Conservation (phyloP, 768 basidiomycete genomes). For the Lactifluus pinguis region DNA sequence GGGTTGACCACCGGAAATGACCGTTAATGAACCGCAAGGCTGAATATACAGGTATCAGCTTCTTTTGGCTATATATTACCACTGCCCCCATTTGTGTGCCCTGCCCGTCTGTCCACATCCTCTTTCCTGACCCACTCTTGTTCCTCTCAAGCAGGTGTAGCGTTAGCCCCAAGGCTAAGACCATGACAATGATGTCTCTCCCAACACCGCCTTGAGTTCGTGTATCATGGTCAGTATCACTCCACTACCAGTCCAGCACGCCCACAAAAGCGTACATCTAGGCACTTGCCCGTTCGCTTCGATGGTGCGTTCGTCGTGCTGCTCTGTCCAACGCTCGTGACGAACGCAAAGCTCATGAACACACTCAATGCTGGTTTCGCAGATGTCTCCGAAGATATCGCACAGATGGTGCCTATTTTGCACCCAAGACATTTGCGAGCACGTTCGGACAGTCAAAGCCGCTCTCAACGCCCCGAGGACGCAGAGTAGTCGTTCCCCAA, state of each 20-base stretch:
- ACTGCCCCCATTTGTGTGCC: no score
- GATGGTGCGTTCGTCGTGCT: no score
- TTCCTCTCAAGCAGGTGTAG: no score
- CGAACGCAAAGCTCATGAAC: no score
- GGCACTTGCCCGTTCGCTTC: conserved; percentile 43
- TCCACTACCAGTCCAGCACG: conserved; percentile 27
- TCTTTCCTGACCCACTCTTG: no score
- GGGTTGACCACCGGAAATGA: no score
- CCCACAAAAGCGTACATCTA: conserved; percentile 27
- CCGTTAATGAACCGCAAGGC: no score
- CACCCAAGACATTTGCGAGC: conserved; percentile 23
- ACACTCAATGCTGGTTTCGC: conserved; percentile 25
- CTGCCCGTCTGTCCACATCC: no score
- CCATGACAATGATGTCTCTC: conserved; percentile 32
- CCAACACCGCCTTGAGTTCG: conserved; percentile 47
- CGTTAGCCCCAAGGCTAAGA: no score
- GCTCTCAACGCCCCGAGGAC: conserved; percentile 16
- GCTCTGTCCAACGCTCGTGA: no score
- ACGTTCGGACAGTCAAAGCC: conserved; percentile 22
- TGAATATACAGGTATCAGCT: no score
- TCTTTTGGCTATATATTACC: no score
- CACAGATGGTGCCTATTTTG: conserved; percentile 27
- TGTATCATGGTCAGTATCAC: conserved; percentile 50
- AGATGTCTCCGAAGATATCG: conserved; percentile 25
- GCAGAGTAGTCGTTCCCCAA: neutral